Base-by-base conservation (phyloP, 805 yeast species). In the Millerozyma miso region DNA sequence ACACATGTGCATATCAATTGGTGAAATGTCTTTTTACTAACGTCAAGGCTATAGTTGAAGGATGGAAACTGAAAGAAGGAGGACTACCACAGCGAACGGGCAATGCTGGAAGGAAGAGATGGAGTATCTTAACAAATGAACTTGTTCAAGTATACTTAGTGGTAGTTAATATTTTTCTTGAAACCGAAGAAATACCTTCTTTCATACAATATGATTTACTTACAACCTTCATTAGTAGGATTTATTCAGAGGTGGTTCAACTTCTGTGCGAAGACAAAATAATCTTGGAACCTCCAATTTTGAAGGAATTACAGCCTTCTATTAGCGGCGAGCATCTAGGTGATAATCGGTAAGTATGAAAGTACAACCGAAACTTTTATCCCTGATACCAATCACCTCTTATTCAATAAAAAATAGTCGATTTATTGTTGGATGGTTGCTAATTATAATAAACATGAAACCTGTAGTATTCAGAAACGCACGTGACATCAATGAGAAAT, bases 141-240 rank as follows among this genome's bases (percentile, higher is more conserved):
- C 20, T 54, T 16, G 35, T 47, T 14, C 47, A 47, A 26, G 18
- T 45, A 8, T 54, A 54, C 45, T 40, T 46, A 8, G 43, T 50
- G 7, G 33, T 53, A 6, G 37, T 42, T 3, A 49, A 46, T 14
- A 23, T 52, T 4, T 49, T 52, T 34, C 38, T 53, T 14, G 42
- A 50, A 14, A 45, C 38, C 18, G 33, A 39, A n/a, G 31, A 44
- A 34, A 33, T 53, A 31, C 50, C 55, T 7, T 41, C 50, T 10
- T 33, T 51, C 2, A 43, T 50, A n/a, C 55, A 48, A 37, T 45
- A 39, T 37, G 58, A 54, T 31, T 36, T 54, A 19, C 36, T 51
- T 29, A 45, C 47, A 10, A 41, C 41, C 14, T 44, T 43, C 23
- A 44, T 54, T 14, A 43, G 31, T 16, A 33, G 33, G 26, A 35